These are phyloP conservation scores for Tilletiaria anomala DNA, from an alignment of 1,284 basidiomycete species.

Conservation along the genomic window DNA sequence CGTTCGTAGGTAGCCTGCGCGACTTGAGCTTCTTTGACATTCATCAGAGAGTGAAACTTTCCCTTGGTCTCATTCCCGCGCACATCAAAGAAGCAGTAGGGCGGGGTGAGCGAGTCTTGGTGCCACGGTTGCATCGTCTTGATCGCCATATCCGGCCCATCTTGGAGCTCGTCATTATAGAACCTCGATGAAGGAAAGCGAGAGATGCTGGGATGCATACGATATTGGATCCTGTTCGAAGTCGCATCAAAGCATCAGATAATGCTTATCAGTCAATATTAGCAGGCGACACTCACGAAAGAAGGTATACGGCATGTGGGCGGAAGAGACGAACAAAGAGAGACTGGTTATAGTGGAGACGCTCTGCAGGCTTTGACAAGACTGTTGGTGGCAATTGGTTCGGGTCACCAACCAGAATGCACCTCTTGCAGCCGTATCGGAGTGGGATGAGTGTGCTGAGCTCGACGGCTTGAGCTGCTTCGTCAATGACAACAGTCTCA, in stretches of 20 bases:
- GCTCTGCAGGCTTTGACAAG: conserved; percentile 69
- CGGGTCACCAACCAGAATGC: conserved; percentile 94
- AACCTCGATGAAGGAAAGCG: conserved; percentile 77
- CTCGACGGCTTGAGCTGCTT: conserved; percentile 94
- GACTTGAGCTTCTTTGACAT: conserved; percentile 59
- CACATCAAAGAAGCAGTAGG: conserved; percentile 68
- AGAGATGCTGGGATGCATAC: conserved; percentile 97
- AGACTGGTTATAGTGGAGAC: conserved; percentile 69
- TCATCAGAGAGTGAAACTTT: conserved; percentile 59
- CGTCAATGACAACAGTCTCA: conserved; percentile 93
- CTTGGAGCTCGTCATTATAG: conserved; percentile 64
- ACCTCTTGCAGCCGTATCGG: conserved; percentile 68
- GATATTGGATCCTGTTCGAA: conserved; percentile 73
- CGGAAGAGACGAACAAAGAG: conserved; percentile 85
- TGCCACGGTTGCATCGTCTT: conserved; percentile 86
- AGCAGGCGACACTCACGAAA: conserved; percentile 52
- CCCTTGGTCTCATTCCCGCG: conserved; percentile 14
- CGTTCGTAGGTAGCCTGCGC: conserved; percentile 67
- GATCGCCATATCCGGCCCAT: conserved; percentile 74
- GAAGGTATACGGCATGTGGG: conserved; percentile 67
- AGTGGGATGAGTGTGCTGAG: conserved; percentile 91
- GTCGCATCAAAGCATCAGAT: background rate
- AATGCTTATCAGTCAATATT: background rate
- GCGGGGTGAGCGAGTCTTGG: conserved; percentile 57
- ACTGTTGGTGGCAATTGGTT: conserved; percentile 95